These are phyloP conservation scores for Tetracladium setigerum DNA, from an alignment of 495 filamentous ascomycete genomes.

Conservation along the genomic window DNA sequence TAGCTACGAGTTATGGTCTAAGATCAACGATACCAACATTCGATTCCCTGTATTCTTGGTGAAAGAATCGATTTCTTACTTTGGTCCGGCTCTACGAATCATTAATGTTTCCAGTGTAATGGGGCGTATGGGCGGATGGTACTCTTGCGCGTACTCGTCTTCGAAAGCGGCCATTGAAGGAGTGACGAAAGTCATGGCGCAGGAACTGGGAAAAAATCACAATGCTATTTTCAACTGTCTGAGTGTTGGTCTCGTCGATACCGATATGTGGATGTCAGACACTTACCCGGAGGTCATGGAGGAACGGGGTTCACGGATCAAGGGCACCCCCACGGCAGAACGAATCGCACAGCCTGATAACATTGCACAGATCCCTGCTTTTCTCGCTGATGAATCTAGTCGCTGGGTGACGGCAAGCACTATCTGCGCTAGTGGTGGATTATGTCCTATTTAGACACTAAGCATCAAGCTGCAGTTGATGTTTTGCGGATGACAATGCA, in stretches of 20 bases:
- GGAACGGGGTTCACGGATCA: too few species aligned
- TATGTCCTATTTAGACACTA: too few species aligned
- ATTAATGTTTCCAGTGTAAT: background rate
- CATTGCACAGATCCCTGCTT: conserved; percentile 9
- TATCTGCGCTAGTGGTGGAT: conserved; percentile 2
- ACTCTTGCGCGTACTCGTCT: background rate
- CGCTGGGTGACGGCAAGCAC: conserved; percentile 8
- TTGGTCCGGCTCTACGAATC: conserved; percentile 4
- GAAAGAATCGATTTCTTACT: conserved; percentile 10
- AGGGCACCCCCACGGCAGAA: background rate
- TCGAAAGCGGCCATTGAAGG: conserved; percentile 22
- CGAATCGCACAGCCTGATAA: conserved; percentile 6
- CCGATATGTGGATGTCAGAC: conserved; percentile 23
- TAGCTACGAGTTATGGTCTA: conserved; percentile 4
- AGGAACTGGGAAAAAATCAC: conserved; percentile 25
- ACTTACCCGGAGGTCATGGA: background rate
- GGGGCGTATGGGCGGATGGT: background rate
- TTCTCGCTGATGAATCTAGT: conserved; percentile 2
- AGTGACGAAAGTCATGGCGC: conserved; percentile 24
- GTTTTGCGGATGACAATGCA: too few species aligned
- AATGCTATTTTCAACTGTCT: conserved; percentile 31
- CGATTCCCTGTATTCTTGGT: conserved; percentile 18
- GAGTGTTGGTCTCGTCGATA: conserved; percentile 30
- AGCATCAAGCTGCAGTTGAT: too few species aligned
- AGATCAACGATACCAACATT: conserved; percentile 20